Conservation (phyloP, 2,329 filamentous ascomycete genomes). For the Lecanosticta acicola region DNA sequence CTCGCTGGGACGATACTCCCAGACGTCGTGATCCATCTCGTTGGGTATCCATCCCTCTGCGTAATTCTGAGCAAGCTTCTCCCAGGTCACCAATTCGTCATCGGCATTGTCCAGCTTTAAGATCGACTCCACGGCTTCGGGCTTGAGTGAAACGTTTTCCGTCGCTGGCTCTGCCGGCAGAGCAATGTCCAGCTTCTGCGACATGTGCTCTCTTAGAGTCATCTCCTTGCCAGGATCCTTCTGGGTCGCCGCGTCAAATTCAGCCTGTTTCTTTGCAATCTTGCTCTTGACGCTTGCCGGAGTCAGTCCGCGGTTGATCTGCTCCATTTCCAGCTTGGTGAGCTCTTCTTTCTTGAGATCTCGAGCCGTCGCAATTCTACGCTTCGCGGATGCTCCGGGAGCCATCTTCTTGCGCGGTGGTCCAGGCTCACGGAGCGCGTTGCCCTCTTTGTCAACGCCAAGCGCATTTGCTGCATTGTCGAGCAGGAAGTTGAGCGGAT, state of each 20-base stretch:
- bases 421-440: conserved; percentile 27
- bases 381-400: conserved; percentile 2
- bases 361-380: conserved; percentile 12
- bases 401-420: conserved; percentile 1
- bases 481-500: conserved; percentile 53
- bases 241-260: conserved; percentile 13
- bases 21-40: conserved; percentile 1
- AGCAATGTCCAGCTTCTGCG: conserved; percentile 24
- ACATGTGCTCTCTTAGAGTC: conserved; percentile 28
- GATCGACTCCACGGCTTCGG: conserved; percentile 2
- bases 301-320: conserved; percentile 10
- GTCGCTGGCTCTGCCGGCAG: background rate
- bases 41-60: conserved; percentile 5
- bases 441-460: conserved; percentile 45
- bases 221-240: conserved; percentile 23
- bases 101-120: conserved; percentile 5
- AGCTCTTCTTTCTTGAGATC: conserved; percentile 14
- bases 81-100: background rate
- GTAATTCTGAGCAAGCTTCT: background rate
- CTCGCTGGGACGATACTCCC: conserved; percentile 16
- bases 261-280: conserved; percentile 18
- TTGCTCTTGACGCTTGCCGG: conserved; percentile 12
- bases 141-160: conserved; percentile 1
- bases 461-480: conserved; percentile 46
- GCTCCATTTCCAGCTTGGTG: conserved; percentile 12